Percentiles rank a stretch among this genome's conserved stretches.
phyloP scores from a whole-genome alignment of 176 grass and related monocot genomes.

The Guadua angustifolia region DNA sequence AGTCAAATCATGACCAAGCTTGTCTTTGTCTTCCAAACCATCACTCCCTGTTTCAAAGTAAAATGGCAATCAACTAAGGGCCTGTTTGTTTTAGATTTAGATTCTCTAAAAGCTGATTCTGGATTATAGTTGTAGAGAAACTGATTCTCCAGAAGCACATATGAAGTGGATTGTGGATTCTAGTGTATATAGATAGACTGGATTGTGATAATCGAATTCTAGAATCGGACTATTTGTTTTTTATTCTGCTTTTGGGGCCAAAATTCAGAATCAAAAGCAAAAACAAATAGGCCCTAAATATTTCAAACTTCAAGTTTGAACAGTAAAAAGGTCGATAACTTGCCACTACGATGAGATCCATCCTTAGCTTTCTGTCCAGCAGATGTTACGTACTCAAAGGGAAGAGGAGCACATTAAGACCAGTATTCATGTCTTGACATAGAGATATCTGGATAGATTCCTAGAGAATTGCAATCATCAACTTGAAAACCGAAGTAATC shows the following conservation, averaged over 20 bases:
- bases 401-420: constrained; percentile 95
- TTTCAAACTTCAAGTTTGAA: background rate
- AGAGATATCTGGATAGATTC: constrained; percentile 87
- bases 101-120: too few relatives aligned
- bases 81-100: too few relatives aligned
- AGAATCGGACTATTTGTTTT: too few relatives aligned
- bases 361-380: constrained; percentile 87
- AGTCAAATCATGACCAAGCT: constrained; percentile 62
- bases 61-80: constrained; percentile 7
- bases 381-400: constrained; percentile 81
- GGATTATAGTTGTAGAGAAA: too few relatives aligned
- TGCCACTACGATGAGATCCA: constrained; percentile 52
- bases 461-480: constrained; percentile 53
- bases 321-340: constrained; percentile 30
- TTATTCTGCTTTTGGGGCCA: too few relatives aligned
- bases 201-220: too few relatives aligned
- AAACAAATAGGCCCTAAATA: too few relatives aligned
- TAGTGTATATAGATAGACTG: too few relatives aligned
- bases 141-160: too few relatives aligned
- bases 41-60: constrained; percentile 48
- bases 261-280: too few relatives aligned
- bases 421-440: constrained; percentile 85
- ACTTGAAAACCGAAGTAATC: constrained; percentile 17
- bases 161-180: too few relatives aligned
- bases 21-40: constrained; percentile 55